phyloP scores from a whole-genome alignment of 2,329 filamentous ascomycete genomes.

The Aspergillus tamarii region DNA sequence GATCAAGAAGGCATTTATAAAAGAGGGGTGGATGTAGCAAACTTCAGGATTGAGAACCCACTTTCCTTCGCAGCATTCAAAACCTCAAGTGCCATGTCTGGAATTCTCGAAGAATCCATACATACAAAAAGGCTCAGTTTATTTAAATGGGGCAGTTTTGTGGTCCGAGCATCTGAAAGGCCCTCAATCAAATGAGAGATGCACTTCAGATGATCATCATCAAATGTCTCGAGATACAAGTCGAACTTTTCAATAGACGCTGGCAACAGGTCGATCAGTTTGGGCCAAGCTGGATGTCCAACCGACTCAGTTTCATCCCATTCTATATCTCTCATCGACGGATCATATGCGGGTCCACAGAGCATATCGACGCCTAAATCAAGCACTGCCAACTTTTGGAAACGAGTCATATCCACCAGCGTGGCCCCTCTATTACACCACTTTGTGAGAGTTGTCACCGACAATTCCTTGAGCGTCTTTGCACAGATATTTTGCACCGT shows the following conservation, averaged over 20 bases:
- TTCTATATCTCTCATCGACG: conserved; percentile 9
- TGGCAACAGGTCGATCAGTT: conserved; percentile 9
- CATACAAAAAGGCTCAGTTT: conserved; percentile 3
- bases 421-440: not conserved
- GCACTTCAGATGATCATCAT: conserved; percentile 5
- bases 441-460: not conserved
- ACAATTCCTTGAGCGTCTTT: conserved; percentile 4
- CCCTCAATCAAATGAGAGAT: conserved; percentile 10
- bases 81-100: conserved; percentile 1
- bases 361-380: conserved; percentile 9
- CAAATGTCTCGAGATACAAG: not conserved
- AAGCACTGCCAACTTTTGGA: conserved; percentile 2
- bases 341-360: conserved; percentile 5
- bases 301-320: not conserved
- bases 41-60: conserved; percentile 5
- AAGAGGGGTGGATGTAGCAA: conserved; percentile 1
- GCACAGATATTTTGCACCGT: conserved; percentile 6
- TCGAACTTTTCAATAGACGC: conserved; percentile 8
- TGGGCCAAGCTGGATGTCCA: conserved; percentile 9
- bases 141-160: conserved; percentile 4
- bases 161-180: conserved; percentile 3
- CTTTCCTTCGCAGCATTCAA: conserved; percentile 11
- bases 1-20: not conserved
- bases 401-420: conserved; percentile 10
- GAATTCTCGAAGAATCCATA: not conserved